Base-by-base conservation (phyloP, 495 filamentous ascomycete species). In the Halenospora varia region DNA sequence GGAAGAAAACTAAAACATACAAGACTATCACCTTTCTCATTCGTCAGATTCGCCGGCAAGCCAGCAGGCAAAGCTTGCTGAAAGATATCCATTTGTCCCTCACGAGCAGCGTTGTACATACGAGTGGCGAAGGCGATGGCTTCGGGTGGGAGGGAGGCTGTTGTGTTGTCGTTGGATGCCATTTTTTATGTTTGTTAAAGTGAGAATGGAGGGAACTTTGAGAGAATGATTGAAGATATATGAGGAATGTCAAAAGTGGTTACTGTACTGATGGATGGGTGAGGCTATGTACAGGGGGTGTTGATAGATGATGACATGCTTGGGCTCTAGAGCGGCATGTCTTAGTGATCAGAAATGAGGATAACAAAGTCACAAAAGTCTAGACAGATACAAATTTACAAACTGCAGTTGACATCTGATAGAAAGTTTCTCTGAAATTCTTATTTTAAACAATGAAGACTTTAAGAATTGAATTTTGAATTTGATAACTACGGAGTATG, bases 1-100 rank as follows among this genome's bases (percentile, higher is more conserved):
- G n/a, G 13, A 25, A 44, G 10, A 47, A 23, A 24, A 29, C 11
- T 11, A 57, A 50, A 45, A 60, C 72, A 50, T 72, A 80, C 78
- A 59, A 82, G 62, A 19, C 70, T 78, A 59, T 83, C 79, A 9
- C 80, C 80, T 51, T 81, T 80, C 23, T 80, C 78, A 51, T 83
- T 82, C 17, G 76, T 82, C 70, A 82, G 55, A 52, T 79, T 81
- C 15, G 77, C 66, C 2, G 77, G 77, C 11, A 83, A 62, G 2
- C 80, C 78, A 3, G 72, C 74, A 0, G 75, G 73, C 24, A 83
- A 64, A 1, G 76, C 79, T 63, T 82, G 75, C 46, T 74, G 55
- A 46, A 83, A 77, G 24, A 78, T 48, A 20, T 73, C 73, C 25
- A 73, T 61, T 25, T 79, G 65, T 18, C 80, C 80, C 24, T 61